Evolutionary conservation across 768 basidiomycete species (phyloP), one percentile per base, ranked within the genome.

Genomic region (Galerina marginata): DNA sequence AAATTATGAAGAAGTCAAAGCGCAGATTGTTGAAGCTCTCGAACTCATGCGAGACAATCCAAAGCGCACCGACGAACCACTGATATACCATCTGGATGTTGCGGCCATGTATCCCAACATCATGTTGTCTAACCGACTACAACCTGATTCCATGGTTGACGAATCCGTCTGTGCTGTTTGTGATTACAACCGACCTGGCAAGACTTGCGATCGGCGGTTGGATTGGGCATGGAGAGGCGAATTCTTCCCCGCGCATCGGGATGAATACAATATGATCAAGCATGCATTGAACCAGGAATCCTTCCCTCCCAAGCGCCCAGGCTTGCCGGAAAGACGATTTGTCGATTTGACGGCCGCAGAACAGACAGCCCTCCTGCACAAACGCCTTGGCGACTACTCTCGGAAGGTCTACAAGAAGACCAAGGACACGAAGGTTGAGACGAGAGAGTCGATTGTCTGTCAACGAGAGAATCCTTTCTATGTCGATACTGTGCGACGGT

Each of bases 81-180:
- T 99, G 63, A 99, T 99, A 70, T 99, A 99, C 76, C 97, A 99
- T 74, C 77, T 99, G 69, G 97, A 99, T 69, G 97, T 99, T 63
- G 97, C 97, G 2, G 97, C 97, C 63, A 99, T 99, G 97, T 99
- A 99, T 73, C 97, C 97, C 58, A 99, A 99, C 75, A 99, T 99
- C 86, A 99, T 99, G 97, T 89, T 99, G 81, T 98, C 96, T 15
- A 99, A 99, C 72, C 93, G 97, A 37, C 83, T 99, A 2, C 97
- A 99, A 67, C 97, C 97, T 2, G 97, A 99, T 75, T 97, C 97
- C 2, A 92, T 99, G 79, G 91, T 98, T 9, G 94, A 96, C 69
- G 97, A 99, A 73, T 88, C 96, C 16, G 91, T 90, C 15, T 99
- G 97, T 69, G 97, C 97, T 1, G 95, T 98, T 2, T 99, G 97